Evolutionary conservation across 2,329 filamentous ascomycete species (phyloP).

Genomic region (Botrytis byssoidea): DNA sequence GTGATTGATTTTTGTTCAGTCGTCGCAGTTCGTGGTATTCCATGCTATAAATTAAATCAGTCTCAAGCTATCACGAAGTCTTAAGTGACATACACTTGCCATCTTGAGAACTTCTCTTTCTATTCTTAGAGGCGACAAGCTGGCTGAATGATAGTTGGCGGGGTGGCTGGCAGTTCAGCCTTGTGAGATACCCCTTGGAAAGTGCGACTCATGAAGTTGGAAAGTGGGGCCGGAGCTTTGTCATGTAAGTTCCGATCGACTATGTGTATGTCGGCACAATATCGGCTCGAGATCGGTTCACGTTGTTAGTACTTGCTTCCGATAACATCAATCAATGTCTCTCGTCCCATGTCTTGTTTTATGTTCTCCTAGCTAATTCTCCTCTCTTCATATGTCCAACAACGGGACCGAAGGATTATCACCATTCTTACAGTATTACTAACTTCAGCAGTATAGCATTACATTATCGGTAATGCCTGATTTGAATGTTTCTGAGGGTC

Average conservation of each 20-base stretch:
- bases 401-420: conserved; percentile 25
- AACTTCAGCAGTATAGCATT: conserved; percentile 22
- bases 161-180: not conserved
- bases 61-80: conserved; percentile 16
- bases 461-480: not conserved
- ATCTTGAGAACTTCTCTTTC: conserved; percentile 29
- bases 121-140: not conserved
- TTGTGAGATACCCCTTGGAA: conserved; percentile 11
- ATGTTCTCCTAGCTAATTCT: conserved; percentile 11
- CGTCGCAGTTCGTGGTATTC: conserved; percentile 68
- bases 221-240: conserved; percentile 22
- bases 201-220: conserved; percentile 24
- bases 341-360: conserved; percentile 5
- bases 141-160: not conserved
- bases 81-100: conserved; percentile 40
- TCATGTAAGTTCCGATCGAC: conserved; percentile 22
- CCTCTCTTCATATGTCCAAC: conserved; percentile 20
- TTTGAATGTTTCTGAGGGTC: conserved; percentile 7
- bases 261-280: not conserved
- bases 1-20: conserved; percentile 63
- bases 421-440: conserved; percentile 28
- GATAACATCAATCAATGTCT: not conserved
- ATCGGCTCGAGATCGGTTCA: not conserved
- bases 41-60: conserved; percentile 62
- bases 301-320: conserved; percentile 10